Base-by-base conservation (phyloP, 192 early-diverging fungal species). In the Coemansia sp. region DNA sequence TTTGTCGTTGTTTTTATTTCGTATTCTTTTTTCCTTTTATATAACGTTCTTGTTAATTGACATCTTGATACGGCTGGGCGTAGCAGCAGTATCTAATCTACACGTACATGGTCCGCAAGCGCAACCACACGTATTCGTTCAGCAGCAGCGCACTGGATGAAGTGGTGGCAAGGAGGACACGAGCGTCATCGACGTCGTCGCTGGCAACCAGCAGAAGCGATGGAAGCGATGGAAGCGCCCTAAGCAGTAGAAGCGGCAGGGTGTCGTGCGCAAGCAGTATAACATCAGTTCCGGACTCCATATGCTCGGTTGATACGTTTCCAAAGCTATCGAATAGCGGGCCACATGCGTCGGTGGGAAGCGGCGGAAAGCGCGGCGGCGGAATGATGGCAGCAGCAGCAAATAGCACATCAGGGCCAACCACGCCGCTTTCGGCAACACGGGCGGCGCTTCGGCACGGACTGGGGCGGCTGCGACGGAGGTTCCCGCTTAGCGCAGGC, bases 271-370 rank as follows among this genome's bases (percentile, higher is more conserved):
- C 54, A 13, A 19, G 40, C 22, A 65, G 51, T 16, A 44, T 64
- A 14, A 61, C 65, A 42, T 67, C 61, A 32, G 74, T 49, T 1
- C 57, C 72, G 6, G 74, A 81, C 54, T 76, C 74, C 46, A 81
- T 81, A 37, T 81, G 70, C 59, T 73, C 79, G 25, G 48, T 81
- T 10, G 67, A 72, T 37, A 76, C 73, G 22, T 61, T 81, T 51
- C 69, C 74, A 1, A 63, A 62, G 50, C 78, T 70, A 13, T 67
- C 19, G 49, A 49, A 19, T 53, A 51, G 51, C 51, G 13, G 42
- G 16, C 54, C 39, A 54, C 22, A 38, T 19, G 46, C 46, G 62
- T 19, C 40, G 42, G 20, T 16, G n/a, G 38, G 60, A 39, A 51
- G 53, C 60, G 50, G 68, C 60, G 37, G 58, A 57, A 44, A 42